phyloP scores from a whole-genome alignment of 305 asterid genomes.

The Stenogyne calaminthoides region DNA sequence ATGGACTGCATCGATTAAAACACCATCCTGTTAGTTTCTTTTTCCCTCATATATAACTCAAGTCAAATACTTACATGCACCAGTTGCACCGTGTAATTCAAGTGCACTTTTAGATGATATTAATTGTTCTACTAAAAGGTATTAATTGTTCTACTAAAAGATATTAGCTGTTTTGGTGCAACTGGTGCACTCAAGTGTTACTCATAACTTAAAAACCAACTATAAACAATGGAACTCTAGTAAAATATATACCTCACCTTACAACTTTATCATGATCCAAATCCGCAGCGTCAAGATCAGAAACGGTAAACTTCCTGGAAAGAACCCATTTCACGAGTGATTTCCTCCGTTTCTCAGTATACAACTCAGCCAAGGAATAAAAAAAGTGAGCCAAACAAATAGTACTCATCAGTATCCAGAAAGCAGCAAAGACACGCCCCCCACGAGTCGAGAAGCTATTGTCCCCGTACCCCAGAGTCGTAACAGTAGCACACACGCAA shows the following conservation, averaged over 20 bases:
- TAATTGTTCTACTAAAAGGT: too few relatives aligned
- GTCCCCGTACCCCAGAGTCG: constrained; percentile 84
- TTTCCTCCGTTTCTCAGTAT: constrained; percentile 61
- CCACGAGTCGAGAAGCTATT: constrained; percentile 64
- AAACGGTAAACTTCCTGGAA: constrained; percentile 53
- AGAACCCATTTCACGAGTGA: constrained; percentile 60
- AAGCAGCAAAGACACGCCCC: constrained; percentile 71
- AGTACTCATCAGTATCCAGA: constrained; percentile 76
- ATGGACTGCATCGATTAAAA: constrained; percentile 47
- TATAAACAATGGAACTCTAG: not conserved
- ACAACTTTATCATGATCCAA: constrained; percentile 68
- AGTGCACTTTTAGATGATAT: too few relatives aligned
- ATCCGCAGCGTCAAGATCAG: constrained; percentile 85
- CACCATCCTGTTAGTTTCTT: not conserved
- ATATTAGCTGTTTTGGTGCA: too few relatives aligned
- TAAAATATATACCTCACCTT: constrained; percentile 38
- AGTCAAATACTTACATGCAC: too few relatives aligned
- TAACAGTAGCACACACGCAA: constrained; percentile 67
- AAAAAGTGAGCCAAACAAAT: constrained; percentile 74
- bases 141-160: too few relatives aligned
- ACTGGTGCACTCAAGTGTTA: too few relatives aligned
- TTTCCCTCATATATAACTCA: not conserved
- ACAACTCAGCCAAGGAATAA: constrained; percentile 57
- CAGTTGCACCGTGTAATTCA: too few relatives aligned
- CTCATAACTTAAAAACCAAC: not conserved